Conservation (phyloP, 306 rosid genomes). For the Luffa aegyptiaca region DNA sequence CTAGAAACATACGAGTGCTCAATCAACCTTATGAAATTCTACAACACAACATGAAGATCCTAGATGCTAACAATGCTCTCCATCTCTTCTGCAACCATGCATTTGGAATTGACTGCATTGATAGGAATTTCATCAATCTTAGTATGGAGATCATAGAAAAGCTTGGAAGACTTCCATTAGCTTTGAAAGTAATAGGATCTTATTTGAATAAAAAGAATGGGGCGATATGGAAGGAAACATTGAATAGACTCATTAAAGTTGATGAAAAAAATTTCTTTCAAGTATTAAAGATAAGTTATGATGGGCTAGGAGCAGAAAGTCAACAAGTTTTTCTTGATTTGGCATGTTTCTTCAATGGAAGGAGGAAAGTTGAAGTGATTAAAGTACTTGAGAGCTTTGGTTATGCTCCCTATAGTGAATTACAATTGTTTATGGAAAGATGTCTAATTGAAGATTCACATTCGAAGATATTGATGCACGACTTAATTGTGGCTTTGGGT, state of each 20-base stretch:
- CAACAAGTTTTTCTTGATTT: background rate
- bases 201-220: background rate
- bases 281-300: background rate
- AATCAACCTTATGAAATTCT: background rate
- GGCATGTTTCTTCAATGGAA: constrained; percentile 6
- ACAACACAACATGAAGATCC: background rate
- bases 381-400: background rate
- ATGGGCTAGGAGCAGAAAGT: background rate
- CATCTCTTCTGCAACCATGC: background rate
- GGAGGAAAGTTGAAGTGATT: background rate
- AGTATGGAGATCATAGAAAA: background rate
- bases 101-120: background rate
- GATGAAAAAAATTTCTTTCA: too few relatives aligned
- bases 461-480: constrained; percentile 2
- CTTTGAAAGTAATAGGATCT: background rate
- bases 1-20: background rate
- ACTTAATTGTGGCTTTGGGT: background rate
- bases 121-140: background rate
- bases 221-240: background rate
- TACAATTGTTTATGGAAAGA: background rate
- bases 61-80: background rate
- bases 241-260: background rate
- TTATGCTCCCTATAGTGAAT: background rate
- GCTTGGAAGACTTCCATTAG: background rate
- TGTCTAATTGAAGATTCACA: background rate